These are phyloP conservation scores for Geoglossum glabrum DNA, from an alignment of 495 filamentous ascomycete genomes.

Conservation along the genomic window DNA sequence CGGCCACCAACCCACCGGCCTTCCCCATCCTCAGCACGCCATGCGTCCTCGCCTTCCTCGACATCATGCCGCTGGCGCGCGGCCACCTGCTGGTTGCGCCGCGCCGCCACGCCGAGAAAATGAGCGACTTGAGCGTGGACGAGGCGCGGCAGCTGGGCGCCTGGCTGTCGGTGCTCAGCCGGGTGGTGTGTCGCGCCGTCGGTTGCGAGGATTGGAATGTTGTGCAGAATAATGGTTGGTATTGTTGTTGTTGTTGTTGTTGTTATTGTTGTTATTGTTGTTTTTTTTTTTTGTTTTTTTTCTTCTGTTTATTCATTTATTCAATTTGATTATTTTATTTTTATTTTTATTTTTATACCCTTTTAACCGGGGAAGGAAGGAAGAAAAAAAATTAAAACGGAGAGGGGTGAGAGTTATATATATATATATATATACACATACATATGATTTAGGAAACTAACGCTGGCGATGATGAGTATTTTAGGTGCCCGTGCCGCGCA, in stretches of 20 bases:
- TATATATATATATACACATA: too few species aligned
- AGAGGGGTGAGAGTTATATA: too few species aligned
- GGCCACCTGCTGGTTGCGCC: conserved; percentile 67
- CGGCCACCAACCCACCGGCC: conserved; percentile 24
- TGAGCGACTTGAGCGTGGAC: conserved; percentile 37
- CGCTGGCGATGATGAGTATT: too few species aligned
- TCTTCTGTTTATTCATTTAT: too few species aligned
- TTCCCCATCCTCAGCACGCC: conserved; percentile 58
- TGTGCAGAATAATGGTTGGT: conserved; percentile 78
- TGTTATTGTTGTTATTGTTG: too few species aligned
- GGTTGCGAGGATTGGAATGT: conserved; percentile 71
- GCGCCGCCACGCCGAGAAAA: conserved; percentile 46
- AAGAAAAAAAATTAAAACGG: too few species aligned
- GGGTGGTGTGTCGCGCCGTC: conserved; percentile 41
- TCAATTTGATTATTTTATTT: too few species aligned
- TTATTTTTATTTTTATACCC: too few species aligned
- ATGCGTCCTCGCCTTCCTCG: conserved; percentile 62
- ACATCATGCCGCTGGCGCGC: conserved; percentile 63
- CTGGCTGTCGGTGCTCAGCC: conserved; percentile 56
- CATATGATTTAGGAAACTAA: too few species aligned
- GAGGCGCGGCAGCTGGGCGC: conserved; percentile 41
- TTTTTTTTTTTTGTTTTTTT: background rate
- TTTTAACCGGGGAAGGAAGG: too few species aligned
- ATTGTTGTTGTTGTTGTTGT: background rate
- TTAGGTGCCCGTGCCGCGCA: conserved; percentile 67